Evolutionary conservation across 352 stramenopile genomes (phyloP).

Genomic region (Labyrinthula sp.): DNA sequence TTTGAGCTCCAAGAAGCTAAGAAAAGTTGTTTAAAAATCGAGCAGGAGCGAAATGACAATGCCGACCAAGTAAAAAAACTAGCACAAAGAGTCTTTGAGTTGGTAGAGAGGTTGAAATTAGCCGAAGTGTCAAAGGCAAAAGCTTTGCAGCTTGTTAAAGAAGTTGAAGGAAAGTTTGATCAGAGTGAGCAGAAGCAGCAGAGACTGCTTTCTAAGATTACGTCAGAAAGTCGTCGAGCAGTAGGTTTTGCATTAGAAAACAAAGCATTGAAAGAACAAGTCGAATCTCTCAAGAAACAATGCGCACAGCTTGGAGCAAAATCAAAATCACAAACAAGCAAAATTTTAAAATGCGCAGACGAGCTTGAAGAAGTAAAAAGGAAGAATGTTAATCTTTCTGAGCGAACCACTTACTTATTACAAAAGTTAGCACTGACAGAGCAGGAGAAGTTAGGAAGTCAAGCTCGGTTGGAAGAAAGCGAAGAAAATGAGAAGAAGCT

Average conservation of each 20-base stretch:
- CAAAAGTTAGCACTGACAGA: too few relatives aligned
- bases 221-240: slow-evolving; percentile 65
- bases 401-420: too few relatives aligned
- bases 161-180: slow-evolving; percentile 77
- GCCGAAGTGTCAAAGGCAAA: slow-evolving; percentile 83
- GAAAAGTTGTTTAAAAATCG: slow-evolving; percentile 67
- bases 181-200: slow-evolving; percentile 78
- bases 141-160: slow-evolving; percentile 68
- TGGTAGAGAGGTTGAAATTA: slow-evolving; percentile 79
- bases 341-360: too few relatives aligned
- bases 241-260: slow-evolving; percentile 78
- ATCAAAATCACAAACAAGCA: too few relatives aligned
- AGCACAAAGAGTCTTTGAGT: slow-evolving; percentile 84
- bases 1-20: slow-evolving; percentile 63
- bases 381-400: too few relatives aligned
- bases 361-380: too few relatives aligned
- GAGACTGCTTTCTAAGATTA: slow-evolving; percentile 69
- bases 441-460: too few relatives aligned
- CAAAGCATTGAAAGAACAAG: slow-evolving; percentile 72
- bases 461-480: too few relatives aligned
- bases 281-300: slow-evolving; percentile 77
- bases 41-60: slow-evolving; percentile 74
- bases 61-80: slow-evolving; percentile 82
- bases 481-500: too few relatives aligned
- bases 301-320: slow-evolving; percentile 73